These are phyloP conservation scores for Venturia aucupariae DNA, from an alignment of 2,329 filamentous ascomycete species.

Conservation along the genomic window DNA sequence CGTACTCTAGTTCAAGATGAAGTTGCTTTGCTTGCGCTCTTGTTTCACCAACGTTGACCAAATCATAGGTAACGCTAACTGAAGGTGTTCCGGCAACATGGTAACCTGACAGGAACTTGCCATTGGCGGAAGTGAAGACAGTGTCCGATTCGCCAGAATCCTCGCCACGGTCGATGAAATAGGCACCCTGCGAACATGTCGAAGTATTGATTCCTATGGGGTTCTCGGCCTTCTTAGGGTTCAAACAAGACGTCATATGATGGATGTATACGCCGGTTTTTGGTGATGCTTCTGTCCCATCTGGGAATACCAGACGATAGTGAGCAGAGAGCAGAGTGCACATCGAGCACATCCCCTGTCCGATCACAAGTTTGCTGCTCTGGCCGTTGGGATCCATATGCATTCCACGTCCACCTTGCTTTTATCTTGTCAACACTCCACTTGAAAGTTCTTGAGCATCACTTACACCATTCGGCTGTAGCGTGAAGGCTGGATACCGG, in stretches of 20 bases:
- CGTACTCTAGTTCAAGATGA: conserved; percentile 10
- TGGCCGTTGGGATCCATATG: conserved; percentile 14
- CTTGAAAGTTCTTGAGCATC: neutral
- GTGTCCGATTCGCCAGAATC: conserved; percentile 13
- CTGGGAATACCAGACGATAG: neutral
- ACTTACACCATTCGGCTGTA: conserved; percentile 9
- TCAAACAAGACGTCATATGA: conserved; percentile 7
- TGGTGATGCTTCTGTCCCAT: conserved; percentile 2
- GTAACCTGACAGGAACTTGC: neutral
- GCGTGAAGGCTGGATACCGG: conserved; percentile 4
- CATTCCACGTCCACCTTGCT: neutral
- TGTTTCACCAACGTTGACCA: conserved; percentile 12
- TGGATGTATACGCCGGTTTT: conserved; percentile 12
- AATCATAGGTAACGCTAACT: conserved; percentile 5
- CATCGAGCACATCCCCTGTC: conserved; percentile 3
- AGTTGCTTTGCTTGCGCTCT: conserved; percentile 2
- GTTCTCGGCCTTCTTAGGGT: conserved; percentile 2
- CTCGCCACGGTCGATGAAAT: conserved; percentile 14
- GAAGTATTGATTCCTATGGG: neutral
- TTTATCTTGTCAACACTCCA: neutral
- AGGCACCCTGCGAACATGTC: neutral
- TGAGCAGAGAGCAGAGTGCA: conserved; percentile 13
- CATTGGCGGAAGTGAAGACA: conserved; percentile 1
- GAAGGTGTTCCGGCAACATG: conserved; percentile 1
- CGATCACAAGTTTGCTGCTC: neutral